Evolutionary conservation across 768 basidiomycete species (phyloP), one percentile per base, ranked within the genome.

Genomic region (Xerocomellus amylosporus): DNA sequence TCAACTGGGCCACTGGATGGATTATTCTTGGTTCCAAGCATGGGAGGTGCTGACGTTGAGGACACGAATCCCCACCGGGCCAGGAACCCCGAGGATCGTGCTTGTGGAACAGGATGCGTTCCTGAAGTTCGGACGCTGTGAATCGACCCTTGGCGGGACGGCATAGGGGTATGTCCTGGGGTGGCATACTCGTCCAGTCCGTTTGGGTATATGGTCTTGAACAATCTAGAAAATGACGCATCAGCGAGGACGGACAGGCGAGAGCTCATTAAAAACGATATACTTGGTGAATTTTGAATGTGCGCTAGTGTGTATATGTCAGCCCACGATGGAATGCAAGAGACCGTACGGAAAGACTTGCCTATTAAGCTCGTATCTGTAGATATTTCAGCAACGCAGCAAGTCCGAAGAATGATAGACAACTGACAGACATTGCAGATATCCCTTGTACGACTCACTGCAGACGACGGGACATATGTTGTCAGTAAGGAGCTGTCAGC

Each of bases 371-470:
- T 76, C 64, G 53, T 77, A 78, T 49, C 77, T 77, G 52, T 15
- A 10, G 15, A 55, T 12, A 9, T 65, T 60, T 65, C 17, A 63
- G 59, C 14, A 52, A 51, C 19, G 37, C 4, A 31, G 19, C 39
- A 22, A 26, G 26, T 28, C 19, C 9, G 17, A 4, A 44, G 31
- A 40, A 38, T 30, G 38, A 9, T 34, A 14, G 13, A 58, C 9
- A 0, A 77, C 78, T 69, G 68, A 89, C 82, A 90, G 75, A 74
- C 87, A 90, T 60, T 89, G 87, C 8, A 90, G 61, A 65, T 90
- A 90, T 33, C 88, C 89, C 75, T 81, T 83, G 67, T 89, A 89
- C 2, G 84, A 83, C 70, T 90, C 88, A 52, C 86, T 88, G 48
- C 24, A 44, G 36, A 34, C 19, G n/a, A 44, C 13, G 8, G 8